Evolutionary conservation across 352 stramenopile species (phyloP), one percentile per base, ranked within the genome.

Genomic region (Pythium chondricola): DNA sequence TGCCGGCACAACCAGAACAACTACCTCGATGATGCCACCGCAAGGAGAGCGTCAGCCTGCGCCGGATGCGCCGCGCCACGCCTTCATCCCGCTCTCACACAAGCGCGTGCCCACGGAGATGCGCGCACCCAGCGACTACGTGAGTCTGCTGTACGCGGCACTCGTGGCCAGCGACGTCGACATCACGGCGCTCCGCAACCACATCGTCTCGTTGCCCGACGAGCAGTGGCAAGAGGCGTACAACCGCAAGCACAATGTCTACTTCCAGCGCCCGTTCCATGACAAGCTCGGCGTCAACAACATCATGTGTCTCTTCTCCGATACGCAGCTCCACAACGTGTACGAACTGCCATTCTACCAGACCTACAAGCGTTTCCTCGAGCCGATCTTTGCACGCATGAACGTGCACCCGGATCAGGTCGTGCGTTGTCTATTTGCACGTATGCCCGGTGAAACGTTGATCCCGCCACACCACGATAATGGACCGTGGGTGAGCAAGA

Each of bases 401-500:
- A 50, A 24, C 41, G 52, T 81, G 39, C 40, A 63, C 5, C 53
- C 65, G 39, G 46, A 66, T 13, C 69, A 75, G 66, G 69, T 98
- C 21, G 80, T 98, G 14, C 76, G 95, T 27, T 95, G 90, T 58
- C 68, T 98, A 17, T 80, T 98, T 33, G 95, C 95, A 6, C 81
- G 77, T 35, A 85, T 98, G 62, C 94, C 95, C 14, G 84, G 90
- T 16, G 85, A 87, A 29, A 86, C 91, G 8, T 85, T 83, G 7
- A 98, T 98, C 53, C 93, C 94, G 0, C 58, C 95, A 14, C 95
- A 98, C 65, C 90, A 98, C 59, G 95, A 98, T 72, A 98, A 92
- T 24, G 95, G 95, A 2, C 62, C 65, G 33, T 98, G 95, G 95
- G 94, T 98, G 4, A 75, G 79, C 56, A 69, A 91, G 43, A 96